phyloP scores from a whole-genome alignment of 202 grass and related monocot genomes.

The Saccharum hybrid region DNA sequence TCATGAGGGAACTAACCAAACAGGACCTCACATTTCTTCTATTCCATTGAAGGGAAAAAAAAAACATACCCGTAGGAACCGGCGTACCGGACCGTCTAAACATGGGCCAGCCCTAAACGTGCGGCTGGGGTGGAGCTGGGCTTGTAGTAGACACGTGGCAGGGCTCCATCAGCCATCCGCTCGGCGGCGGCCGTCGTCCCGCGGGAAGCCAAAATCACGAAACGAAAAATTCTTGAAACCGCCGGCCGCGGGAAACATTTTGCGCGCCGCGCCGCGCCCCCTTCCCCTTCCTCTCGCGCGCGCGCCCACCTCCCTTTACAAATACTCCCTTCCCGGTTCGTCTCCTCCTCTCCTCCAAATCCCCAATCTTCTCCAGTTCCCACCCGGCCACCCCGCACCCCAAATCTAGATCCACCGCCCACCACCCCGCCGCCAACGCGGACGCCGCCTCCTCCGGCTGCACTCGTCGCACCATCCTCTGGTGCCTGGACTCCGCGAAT shows the following conservation, averaged over 20 bases:
- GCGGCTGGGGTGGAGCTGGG: background rate
- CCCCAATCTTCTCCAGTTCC: background rate
- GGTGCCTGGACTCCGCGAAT: background rate
- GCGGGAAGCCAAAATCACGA: constrained; percentile 38
- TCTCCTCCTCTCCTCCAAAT: background rate
- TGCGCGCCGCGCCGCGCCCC: background rate
- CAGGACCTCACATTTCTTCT: too few relatives aligned
- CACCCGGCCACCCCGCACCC: constrained; percentile 6
- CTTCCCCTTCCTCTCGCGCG: background rate
- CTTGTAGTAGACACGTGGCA: background rate
- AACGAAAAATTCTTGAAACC: constrained; percentile 23
- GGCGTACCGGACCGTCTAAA: background rate
- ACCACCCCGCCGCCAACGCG: background rate
- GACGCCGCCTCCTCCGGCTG: background rate
- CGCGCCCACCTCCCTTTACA: constrained; percentile 21
- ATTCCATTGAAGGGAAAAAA: too few relatives aligned
- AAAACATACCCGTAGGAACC: background rate
- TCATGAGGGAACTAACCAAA: too few relatives aligned
- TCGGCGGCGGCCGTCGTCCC: background rate
- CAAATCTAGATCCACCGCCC: constrained; percentile 13
- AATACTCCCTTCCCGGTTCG: background rate
- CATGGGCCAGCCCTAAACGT: background rate
- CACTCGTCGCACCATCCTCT: background rate
- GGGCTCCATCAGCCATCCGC: background rate
- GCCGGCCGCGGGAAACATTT: constrained; percentile 44